phyloP scores from a whole-genome alignment of 495 filamentous ascomycete species.

The Chaetomidium leptoderma region DNA sequence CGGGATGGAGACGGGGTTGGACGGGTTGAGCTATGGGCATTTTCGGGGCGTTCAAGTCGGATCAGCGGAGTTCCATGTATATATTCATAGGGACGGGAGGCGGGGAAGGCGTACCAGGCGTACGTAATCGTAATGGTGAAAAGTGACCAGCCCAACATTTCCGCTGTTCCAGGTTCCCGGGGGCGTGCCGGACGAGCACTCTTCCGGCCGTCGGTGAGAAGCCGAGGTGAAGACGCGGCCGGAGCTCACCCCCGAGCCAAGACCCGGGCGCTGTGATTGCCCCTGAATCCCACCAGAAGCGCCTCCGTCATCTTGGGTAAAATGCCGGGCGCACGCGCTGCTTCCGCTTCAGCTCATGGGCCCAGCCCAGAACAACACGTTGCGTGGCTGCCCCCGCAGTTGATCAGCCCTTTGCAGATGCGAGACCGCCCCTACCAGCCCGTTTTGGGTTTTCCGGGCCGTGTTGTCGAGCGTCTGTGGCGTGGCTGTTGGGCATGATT shows the following conservation, averaged over 20 bases:
- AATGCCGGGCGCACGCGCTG: background rate
- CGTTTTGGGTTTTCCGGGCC: constrained; percentile 27
- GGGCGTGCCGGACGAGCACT: background rate
- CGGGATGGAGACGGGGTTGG: background rate
- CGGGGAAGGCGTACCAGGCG: constrained; percentile 2
- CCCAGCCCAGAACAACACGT: background rate
- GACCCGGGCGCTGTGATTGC: background rate
- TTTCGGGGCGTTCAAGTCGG: background rate
- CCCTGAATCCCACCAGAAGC: background rate
- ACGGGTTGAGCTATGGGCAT: background rate
- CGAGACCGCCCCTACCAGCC: constrained; percentile 19
- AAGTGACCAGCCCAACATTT: background rate
- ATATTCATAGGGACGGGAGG: background rate
- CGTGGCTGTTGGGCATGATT: constrained; percentile 25
- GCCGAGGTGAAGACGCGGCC: background rate
- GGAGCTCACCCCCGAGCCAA: background rate
- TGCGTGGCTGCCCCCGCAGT: too few species aligned
- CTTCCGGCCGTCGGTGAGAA: background rate
- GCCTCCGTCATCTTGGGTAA: constrained; percentile 12
- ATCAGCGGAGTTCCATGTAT: background rate
- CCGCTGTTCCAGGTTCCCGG: too few species aligned
- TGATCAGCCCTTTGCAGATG: constrained; percentile 24
- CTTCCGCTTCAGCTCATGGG: background rate
- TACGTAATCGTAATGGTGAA: constrained; percentile 4
- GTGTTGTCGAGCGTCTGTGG: constrained; percentile 9